phyloP scores from a whole-genome alignment of 306 rosid genomes.

The Hippophae rhamnoides region DNA sequence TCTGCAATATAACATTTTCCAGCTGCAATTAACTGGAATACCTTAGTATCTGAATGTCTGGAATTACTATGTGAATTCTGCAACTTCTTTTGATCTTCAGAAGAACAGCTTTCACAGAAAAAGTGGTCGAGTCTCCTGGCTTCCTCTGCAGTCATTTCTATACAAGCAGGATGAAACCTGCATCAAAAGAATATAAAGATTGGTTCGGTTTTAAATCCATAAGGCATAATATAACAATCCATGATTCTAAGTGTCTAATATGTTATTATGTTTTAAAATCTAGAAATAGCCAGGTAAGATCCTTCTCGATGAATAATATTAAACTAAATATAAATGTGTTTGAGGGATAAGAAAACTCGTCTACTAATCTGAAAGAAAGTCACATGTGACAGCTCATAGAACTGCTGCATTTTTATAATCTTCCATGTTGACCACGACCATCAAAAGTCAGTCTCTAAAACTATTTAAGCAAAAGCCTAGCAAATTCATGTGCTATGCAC shows the following conservation, averaged over 20 bases:
- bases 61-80: slow-evolving; percentile 62
- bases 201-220: slow-evolving; percentile 18
- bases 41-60: slow-evolving; percentile 74
- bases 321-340: not conserved
- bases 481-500: not conserved
- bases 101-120: slow-evolving; percentile 83
- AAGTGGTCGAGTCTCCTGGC: slow-evolving; percentile 85
- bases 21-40: slow-evolving; percentile 20
- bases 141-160: slow-evolving; percentile 94
- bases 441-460: not conserved
- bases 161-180: slow-evolving; percentile 99
- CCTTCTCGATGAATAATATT: not conserved
- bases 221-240: slow-evolving; percentile 1
- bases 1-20: slow-evolving; percentile 11
- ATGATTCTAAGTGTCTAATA: not conserved
- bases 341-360: too few relatives aligned
- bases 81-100: slow-evolving; percentile 84
- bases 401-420: not conserved
- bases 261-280: too few relatives aligned
- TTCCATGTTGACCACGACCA: not conserved
- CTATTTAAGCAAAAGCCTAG: not conserved
- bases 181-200: slow-evolving; percentile 41
- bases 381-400: too few relatives aligned
- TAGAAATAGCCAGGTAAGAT: not conserved
- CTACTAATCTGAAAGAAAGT: too few relatives aligned